Evolutionary conservation across 2,329 filamentous ascomycete genomes (phyloP).

Genomic region (Bipolaris cookei): DNA sequence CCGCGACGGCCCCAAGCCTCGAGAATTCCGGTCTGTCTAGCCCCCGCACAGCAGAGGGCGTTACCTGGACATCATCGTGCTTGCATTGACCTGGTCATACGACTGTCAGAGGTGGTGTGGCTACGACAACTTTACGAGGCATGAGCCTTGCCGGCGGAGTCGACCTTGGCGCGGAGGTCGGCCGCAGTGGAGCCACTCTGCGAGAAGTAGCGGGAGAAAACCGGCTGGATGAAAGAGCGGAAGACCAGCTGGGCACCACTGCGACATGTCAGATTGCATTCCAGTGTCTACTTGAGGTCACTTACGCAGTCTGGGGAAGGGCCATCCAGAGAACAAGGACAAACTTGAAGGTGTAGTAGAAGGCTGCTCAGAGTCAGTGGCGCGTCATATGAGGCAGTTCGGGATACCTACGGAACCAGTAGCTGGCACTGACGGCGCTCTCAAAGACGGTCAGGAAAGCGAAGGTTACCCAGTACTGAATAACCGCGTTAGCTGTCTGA

Average conservation of each 20-base stretch:
- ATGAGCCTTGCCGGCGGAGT: slow-evolving; percentile 62
- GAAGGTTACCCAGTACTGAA: slow-evolving; percentile 84
- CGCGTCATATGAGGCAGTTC: not conserved
- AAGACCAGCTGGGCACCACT: slow-evolving; percentile 97
- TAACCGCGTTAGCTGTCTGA: slow-evolving; percentile 22
- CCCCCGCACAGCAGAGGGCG: slow-evolving; percentile 17
- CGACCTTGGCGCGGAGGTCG: slow-evolving; percentile 87
- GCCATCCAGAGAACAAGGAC: slow-evolving; percentile 96
- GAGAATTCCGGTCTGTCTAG: slow-evolving; percentile 13
- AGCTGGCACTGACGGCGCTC: slow-evolving; percentile 82
- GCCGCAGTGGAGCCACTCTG: slow-evolving; percentile 74
- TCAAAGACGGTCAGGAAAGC: slow-evolving; percentile 83
- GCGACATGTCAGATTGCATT: slow-evolving; percentile 20
- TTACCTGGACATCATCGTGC: slow-evolving; percentile 11
- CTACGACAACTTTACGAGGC: slow-evolving; percentile 31
- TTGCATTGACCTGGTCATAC: slow-evolving; percentile 30
- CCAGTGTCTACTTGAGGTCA: slow-evolving; percentile 23
- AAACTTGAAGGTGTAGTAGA: slow-evolving; percentile 99
- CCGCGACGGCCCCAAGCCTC: slow-evolving; percentile 36
- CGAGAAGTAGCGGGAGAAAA: slow-evolving; percentile 91
- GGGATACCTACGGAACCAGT: slow-evolving; percentile 74
- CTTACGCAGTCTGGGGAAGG: slow-evolving; percentile 90
- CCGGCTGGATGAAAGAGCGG: slow-evolving; percentile 90
- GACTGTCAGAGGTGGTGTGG: slow-evolving; percentile 36
- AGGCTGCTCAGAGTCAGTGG: slow-evolving; percentile 60